A percentile compares a stretch with the other conserved stretches of the same genome.
phyloP scores from a whole-genome alignment of 129 eudicot genomes.

The Helianthus tuberosus region DNA sequence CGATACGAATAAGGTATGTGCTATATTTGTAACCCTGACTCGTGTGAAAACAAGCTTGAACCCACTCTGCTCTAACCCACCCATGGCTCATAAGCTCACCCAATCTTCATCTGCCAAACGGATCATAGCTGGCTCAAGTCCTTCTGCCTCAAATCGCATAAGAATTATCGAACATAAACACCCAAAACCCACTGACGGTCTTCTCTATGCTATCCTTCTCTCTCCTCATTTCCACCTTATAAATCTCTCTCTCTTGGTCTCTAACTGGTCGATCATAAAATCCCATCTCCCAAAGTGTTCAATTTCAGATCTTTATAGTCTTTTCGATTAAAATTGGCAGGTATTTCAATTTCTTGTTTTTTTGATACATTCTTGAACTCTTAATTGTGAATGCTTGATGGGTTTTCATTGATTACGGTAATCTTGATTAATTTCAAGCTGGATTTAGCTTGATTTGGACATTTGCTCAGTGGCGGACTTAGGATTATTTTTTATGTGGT shows the following conservation, averaged over 20 bases:
- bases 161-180: conserved; percentile 58
- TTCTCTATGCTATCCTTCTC: conserved; percentile 33
- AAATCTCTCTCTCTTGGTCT: conserved; percentile 1
- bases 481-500: no score
- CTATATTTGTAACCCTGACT: neutral
- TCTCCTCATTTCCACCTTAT: conserved; percentile 17
- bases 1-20: no score
- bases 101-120: conserved; percentile 34
- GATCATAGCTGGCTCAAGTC: conserved; percentile 37
- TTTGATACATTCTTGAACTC: conserved; percentile 13
- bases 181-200: conserved; percentile 49
- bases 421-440: neutral
- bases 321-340: conserved; percentile 19
- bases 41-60: neutral
- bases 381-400: conserved; percentile 25
- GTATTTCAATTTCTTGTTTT: conserved; percentile 10
- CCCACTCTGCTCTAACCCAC: neutral
- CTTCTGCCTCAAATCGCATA: conserved; percentile 37
- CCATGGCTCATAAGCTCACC: conserved; percentile 13
- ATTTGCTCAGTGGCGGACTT: neutral
- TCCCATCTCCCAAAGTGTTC: conserved; percentile 22
- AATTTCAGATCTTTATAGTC: conserved; percentile 27
- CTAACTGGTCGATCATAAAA: neutral
- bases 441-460: neutral
- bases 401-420: neutral